Conservation (phyloP, 768 basidiomycete genomes). For the Amanita exitialis region DNA sequence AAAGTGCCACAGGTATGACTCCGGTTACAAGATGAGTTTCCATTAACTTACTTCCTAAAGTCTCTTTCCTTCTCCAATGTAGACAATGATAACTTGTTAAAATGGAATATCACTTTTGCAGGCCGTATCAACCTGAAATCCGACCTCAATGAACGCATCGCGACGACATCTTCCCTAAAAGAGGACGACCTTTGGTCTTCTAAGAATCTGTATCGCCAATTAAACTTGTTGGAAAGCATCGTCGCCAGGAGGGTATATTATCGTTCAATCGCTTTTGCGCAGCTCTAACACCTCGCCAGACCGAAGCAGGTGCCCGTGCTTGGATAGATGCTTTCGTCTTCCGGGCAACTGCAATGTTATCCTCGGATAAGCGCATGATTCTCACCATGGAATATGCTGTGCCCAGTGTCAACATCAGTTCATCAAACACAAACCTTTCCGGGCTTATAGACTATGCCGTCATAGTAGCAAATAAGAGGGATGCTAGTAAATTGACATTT, state of each 20-base stretch:
- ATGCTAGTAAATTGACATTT: no score
- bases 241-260: conserved; percentile 6
- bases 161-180: conserved; percentile 6
- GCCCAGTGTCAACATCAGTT: conserved; percentile 5
- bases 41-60: no score
- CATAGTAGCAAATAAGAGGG: no score
- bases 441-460: no score
- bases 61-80: conserved; percentile 7
- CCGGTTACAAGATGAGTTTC: conserved; percentile 8
- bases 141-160: conserved; percentile 10
- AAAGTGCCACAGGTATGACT: conserved; percentile 9
- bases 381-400: conserved; percentile 13
- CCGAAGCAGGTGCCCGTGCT: conserved; percentile 13
- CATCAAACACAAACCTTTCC: background rate
- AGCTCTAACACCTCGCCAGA: conserved; percentile 9
- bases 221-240: conserved; percentile 9
- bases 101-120: conserved; percentile 9
- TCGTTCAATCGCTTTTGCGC: conserved; percentile 1
- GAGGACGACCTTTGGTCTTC: conserved; percentile 11
- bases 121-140: conserved; percentile 8
- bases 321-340: conserved; percentile 13
- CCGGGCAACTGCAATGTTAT: conserved; percentile 17
- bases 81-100: conserved; percentile 7
- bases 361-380: conserved; percentile 9
- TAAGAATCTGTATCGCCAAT: conserved; percentile 10